A percentile compares a stretch with the other conserved stretches of the same genome.
Conservation (phyloP, 768 basidiomycete species). For the Tylopilus rubrobrunneus region DNA sequence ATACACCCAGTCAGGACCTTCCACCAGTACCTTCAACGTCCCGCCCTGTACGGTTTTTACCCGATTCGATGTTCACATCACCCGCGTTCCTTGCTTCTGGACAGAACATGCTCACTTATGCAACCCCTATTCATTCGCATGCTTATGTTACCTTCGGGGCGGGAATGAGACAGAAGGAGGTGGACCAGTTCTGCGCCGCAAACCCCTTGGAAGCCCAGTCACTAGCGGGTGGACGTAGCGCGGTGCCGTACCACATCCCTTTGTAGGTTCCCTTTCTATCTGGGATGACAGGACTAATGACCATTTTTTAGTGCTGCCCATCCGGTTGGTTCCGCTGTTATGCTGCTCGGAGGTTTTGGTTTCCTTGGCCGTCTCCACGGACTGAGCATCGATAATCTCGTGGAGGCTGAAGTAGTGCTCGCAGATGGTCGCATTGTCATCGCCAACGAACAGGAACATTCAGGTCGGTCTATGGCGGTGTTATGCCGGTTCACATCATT, state of each 20-base stretch:
- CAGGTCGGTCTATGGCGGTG: slow-evolving; percentile 43
- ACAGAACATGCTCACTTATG: slow-evolving; percentile 43
- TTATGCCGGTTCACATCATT: background rate
- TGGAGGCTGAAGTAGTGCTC: slow-evolving; percentile 89
- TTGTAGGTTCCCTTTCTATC: slow-evolving; percentile 46
- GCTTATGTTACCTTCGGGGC: slow-evolving; percentile 87
- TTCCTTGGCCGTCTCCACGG: slow-evolving; percentile 81
- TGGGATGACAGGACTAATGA: slow-evolving; percentile 3
- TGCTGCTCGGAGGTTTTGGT: slow-evolving; percentile 87
- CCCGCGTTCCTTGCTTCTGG: slow-evolving; percentile 32
- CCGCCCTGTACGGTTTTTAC: slow-evolving; percentile 18
- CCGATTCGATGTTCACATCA: slow-evolving; percentile 34
- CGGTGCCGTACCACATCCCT: slow-evolving; percentile 77
- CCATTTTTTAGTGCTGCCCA: slow-evolving; percentile 60
- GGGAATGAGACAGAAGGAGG: slow-evolving; percentile 78
- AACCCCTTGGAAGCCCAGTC: slow-evolving; percentile 62
- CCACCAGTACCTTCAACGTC: slow-evolving; percentile 20
- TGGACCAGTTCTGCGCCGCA: slow-evolving; percentile 72
- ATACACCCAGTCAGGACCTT: slow-evolving; percentile 29
- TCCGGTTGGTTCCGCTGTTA: slow-evolving; percentile 73
- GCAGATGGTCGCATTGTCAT: slow-evolving; percentile 85
- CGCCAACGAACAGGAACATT: slow-evolving; percentile 66
- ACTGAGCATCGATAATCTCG: slow-evolving; percentile 83
- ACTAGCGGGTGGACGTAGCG: slow-evolving; percentile 44
- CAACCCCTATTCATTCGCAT: slow-evolving; percentile 60